These are phyloP conservation scores for Agaricus sinodeliciosus DNA, from an alignment of 768 basidiomycete species.

Conservation along the genomic window DNA sequence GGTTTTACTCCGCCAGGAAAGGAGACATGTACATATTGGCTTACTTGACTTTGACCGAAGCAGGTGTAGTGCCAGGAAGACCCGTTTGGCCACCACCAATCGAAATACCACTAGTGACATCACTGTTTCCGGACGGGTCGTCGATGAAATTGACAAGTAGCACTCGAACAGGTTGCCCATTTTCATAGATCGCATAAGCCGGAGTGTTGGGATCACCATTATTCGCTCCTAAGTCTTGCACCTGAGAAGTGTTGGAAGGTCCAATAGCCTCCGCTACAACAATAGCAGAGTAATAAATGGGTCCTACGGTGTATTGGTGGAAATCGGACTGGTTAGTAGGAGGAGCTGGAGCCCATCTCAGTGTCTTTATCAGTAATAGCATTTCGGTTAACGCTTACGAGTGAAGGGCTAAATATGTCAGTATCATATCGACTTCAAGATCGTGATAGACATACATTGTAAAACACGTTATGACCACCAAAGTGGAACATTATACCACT, in stretches of 20 bases:
- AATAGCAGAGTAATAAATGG: conserved; percentile 70
- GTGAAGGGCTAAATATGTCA: too few species aligned
- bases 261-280: conserved; percentile 66
- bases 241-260: conserved; percentile 49
- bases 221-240: conserved; percentile 58
- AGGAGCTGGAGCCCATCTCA: conserved; percentile 28
- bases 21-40: conserved; percentile 12
- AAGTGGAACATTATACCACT: conserved; percentile 45
- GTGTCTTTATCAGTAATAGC: background rate
- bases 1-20: background rate
- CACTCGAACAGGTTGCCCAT: conserved; percentile 51
- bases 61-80: conserved; percentile 31
- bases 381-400: conserved; percentile 31
- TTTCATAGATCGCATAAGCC: conserved; percentile 69
- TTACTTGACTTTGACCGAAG: conserved; percentile 52
- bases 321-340: conserved; percentile 52
- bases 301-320: conserved; percentile 70
- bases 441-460: conserved; percentile 42
- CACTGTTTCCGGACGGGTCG: conserved; percentile 51
- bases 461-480: conserved; percentile 58
- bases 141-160: conserved; percentile 69
- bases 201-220: conserved; percentile 50
- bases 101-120: conserved; percentile 45
- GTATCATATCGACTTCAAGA: too few species aligned
- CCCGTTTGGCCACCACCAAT: conserved; percentile 36